Evolutionary conservation across 805 yeast genomes (phyloP), one percentile per base, ranked within the genome.

Genomic region (Jamesozyma piceae): DNA sequence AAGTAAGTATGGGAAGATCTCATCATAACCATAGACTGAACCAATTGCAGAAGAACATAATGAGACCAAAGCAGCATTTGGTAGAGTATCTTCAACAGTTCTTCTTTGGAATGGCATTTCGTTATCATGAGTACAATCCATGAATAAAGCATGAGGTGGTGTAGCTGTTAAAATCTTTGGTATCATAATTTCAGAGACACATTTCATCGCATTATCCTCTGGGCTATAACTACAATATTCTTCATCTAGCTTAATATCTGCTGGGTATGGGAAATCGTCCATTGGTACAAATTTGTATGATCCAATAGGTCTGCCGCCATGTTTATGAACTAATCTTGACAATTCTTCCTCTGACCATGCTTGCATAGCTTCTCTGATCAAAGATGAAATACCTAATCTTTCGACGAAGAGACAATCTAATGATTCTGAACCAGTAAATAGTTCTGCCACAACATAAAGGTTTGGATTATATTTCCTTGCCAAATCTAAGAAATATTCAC

Each of bases 51-150:
- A 84, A 1, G 94, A 78, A 54, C 97, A 89, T 59, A 90, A 75
- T 0, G 97, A 81, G 3, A 92, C 97, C 41, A 90, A 69, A 0
- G 96, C 98, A 3, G 97, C 97, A 54, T 83, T 90, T 9, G 97
- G 95, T 35, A 90, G 69, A 0, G 97, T 89, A 56, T 90, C 98
- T 57, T 89, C 96, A 1, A 86, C 82, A 0, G 96, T 88, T 58
- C 97, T 77, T 64, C 83, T 87, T 52, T 90, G 94, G 35, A 72
- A 74, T 2, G 97, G 95, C 18, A 79, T 81, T 64, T 88, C 92
- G 57, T 90, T 90, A 62, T 90, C 98, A 61, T 90, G 98, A 2
- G 97, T 89, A 56, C 97, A 90, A 58, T 92, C 97, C 97, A 92
- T 90, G 53, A 90, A 82, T 52, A 92, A 68, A 0, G 97, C 96